Evolutionary conservation across 805 yeast species (phyloP).

Genomic region (Sugiyamaella boreocaroliniensis): DNA sequence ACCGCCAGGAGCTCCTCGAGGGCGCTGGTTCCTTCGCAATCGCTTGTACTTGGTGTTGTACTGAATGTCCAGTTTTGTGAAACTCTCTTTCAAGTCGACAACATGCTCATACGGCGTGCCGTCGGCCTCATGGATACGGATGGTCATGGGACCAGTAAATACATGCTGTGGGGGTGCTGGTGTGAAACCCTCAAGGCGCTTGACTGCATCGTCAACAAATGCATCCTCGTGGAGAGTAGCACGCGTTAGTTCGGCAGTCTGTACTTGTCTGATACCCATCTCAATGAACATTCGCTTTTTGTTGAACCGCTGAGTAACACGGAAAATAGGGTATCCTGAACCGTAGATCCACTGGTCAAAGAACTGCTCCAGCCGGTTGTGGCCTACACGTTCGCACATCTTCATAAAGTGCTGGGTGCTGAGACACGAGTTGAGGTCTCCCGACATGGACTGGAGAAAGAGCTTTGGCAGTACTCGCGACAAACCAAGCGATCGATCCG

Average conservation of each 20-base stretch:
- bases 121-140: constrained; percentile 94
- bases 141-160: constrained; percentile 89
- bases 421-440: constrained; percentile 74
- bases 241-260: constrained; percentile 49
- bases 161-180: constrained; percentile 31
- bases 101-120: constrained; percentile 99
- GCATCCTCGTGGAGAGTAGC: constrained; percentile 32
- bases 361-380: constrained; percentile 71
- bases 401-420: constrained; percentile 82
- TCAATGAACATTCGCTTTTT: constrained; percentile 91
- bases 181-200: constrained; percentile 18
- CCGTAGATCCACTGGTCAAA: constrained; percentile 93
- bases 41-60: constrained; percentile 91
- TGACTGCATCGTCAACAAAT: constrained; percentile 37
- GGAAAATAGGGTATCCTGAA: constrained; percentile 80
- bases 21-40: constrained; percentile 50
- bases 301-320: constrained; percentile 87
- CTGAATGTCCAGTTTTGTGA: constrained; percentile 85
- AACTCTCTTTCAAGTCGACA: constrained; percentile 78
- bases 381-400: constrained; percentile 92
- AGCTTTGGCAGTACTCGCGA: constrained; percentile 87
- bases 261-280: constrained; percentile 89
- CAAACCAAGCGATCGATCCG: constrained; percentile 89
- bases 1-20: constrained; percentile 24
- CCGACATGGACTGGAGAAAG: constrained; percentile 91